Percentiles rank a stretch among this genome's conserved stretches.
phyloP scores from a whole-genome alignment of 2,329 filamentous ascomycete species.

The Kalmusia sp. region DNA sequence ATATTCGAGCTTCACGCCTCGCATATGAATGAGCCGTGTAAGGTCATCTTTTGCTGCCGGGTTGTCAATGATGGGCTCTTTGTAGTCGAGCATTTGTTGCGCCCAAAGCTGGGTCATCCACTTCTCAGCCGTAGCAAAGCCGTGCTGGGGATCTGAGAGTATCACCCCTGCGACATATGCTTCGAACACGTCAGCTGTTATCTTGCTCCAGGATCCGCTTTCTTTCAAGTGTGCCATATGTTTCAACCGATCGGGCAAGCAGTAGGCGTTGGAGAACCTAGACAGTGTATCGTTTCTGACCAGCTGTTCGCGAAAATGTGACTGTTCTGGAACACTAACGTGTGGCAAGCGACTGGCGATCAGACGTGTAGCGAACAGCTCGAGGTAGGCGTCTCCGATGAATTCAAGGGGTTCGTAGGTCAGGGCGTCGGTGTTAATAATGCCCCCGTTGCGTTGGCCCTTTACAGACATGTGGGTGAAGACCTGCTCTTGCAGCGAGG shows the following conservation, averaged over 20 bases:
- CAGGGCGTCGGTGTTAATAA: slow-evolving; percentile 27
- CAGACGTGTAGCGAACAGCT: slow-evolving; percentile 76
- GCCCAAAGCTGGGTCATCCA: slow-evolving; percentile 84
- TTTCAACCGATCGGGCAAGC: slow-evolving; percentile 69
- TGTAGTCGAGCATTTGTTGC: slow-evolving; percentile 34
- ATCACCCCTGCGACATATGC: slow-evolving; percentile 85
- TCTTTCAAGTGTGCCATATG: slow-evolving; percentile 51
- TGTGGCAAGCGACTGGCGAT: slow-evolving; percentile 76
- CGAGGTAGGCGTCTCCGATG: slow-evolving; percentile 85
- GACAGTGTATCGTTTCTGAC: slow-evolving; percentile 82
- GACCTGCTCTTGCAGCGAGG: slow-evolving; percentile 65
- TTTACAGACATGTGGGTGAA: slow-evolving; percentile 66
- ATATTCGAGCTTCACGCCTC: slow-evolving; percentile 48
- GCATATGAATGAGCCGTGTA: slow-evolving; percentile 41
- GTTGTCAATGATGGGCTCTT: slow-evolving; percentile 44
- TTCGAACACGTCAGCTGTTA: slow-evolving; percentile 87
- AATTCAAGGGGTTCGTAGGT: slow-evolving; percentile 87
- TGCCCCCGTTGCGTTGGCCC: slow-evolving; percentile 4
- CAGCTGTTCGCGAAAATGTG: slow-evolving; percentile 78
- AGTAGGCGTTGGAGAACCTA: slow-evolving; percentile 73
- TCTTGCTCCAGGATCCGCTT: slow-evolving; percentile 63
- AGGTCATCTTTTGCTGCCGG: slow-evolving; percentile 49
- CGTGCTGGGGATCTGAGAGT: slow-evolving; percentile 68
- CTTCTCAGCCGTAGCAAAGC: slow-evolving; percentile 65
- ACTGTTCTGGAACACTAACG: slow-evolving; percentile 71